Evolutionary conservation across 768 basidiomycete species (phyloP), one percentile per base, ranked within the genome.

Genomic region (Mycena sanguinolenta): DNA sequence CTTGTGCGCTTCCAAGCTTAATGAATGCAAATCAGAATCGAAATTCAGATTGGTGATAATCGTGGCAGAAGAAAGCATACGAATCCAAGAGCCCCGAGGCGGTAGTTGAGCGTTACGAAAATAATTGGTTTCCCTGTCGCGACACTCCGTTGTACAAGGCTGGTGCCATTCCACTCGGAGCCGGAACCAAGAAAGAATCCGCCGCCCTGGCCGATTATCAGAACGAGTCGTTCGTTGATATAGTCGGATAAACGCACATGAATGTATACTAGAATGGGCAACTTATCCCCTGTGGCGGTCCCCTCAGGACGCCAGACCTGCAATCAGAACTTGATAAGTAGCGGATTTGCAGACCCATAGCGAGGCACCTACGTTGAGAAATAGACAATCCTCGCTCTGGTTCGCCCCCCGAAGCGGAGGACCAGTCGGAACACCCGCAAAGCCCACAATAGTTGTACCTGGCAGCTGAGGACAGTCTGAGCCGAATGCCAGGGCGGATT

Each of bases 321-420:
- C 44, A n/a, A 14, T 39, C 27, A 25, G 6, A 38, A 17, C 7
- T 23, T 32, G 21, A 0, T 5, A n/a, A 44, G 19, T 19, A n/a
- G n/a, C n/a, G n/a, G 8, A 42, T 7, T 21, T 3, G 53, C 53
- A 54, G 30, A 6, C 9, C 14, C 39, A 50, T 19, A 17, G 2
- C 2, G 52, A 21, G 32, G 6, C n/a, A 34, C 32, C 10, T 25
- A 59, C 65, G 46, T 65, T 65, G 32, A 50, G 32, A 30, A 65
- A 65, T 9, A 65, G 27, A 39, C 65, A 65, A 19, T 58, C 57
- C 30, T 65, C 65, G 46, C 63, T 65, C 25, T 57, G 63, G 8
- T 57, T 65, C 12, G 54, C 42, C 19, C 63, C 63, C 17, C 42
- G 36, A 25, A 65, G 55, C 34, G 65, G 65, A 6, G 65, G 65